phyloP scores from a whole-genome alignment of 345 rosid genomes.

The Syzygium oleosum region DNA sequence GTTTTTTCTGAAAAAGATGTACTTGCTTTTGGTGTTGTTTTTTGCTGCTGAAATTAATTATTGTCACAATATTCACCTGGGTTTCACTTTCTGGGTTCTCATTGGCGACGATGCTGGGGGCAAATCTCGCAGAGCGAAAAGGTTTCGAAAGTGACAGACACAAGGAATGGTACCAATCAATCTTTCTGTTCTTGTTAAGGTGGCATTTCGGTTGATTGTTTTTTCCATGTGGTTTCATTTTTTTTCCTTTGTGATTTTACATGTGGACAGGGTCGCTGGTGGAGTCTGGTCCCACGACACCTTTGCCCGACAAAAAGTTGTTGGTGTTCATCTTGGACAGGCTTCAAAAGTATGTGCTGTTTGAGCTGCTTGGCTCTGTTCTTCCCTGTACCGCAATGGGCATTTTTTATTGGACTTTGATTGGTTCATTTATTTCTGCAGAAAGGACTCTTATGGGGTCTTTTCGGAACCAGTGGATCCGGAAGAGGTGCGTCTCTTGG shows the following conservation, averaged over 20 bases:
- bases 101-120: conserved; percentile 12
- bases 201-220: conserved; percentile 26
- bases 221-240: neutral
- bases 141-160: conserved; percentile 80
- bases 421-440: conserved; percentile 19
- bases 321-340: conserved; percentile 97
- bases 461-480: conserved; percentile 88
- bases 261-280: conserved; percentile 69
- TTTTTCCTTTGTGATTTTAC: conserved; percentile 2
- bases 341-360: conserved; percentile 82
- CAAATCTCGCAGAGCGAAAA: conserved; percentile 64
- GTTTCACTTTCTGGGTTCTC: conserved; percentile 1
- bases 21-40: neutral
- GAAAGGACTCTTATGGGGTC: conserved; percentile 95
- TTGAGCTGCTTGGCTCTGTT: conserved; percentile 1
- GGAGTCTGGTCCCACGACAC: conserved; percentile 90
- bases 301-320: conserved; percentile 99
- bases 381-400: neutral
- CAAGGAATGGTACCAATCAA: conserved; percentile 46
- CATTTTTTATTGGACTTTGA: conserved; percentile 14
- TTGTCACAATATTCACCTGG: conserved; percentile 4
- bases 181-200: conserved; percentile 16
- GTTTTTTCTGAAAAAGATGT: neutral
- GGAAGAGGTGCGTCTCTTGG: conserved; percentile 2
- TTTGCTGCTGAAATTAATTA: neutral